phyloP scores from a whole-genome alignment of 306 rosid genomes.

The Cotoneaster glaucophyllus region DNA sequence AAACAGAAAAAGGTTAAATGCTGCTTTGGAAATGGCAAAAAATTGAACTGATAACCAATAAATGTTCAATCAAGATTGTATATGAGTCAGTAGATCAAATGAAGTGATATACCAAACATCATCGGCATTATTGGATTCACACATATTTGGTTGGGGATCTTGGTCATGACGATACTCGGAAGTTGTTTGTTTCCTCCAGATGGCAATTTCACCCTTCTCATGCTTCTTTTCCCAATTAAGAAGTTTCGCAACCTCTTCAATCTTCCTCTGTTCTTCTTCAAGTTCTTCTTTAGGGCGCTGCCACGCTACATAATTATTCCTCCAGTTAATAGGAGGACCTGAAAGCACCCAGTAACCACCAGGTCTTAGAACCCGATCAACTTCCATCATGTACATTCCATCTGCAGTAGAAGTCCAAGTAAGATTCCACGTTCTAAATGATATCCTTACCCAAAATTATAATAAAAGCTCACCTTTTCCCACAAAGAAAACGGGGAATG shows the following conservation, averaged over 20 bases:
- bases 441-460: background rate
- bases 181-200: constrained; percentile 56
- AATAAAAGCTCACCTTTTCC: background rate
- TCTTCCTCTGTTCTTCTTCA: constrained; percentile 66
- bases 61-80: background rate
- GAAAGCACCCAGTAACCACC: constrained; percentile 88
- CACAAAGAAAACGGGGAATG: background rate
- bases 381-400: constrained; percentile 83
- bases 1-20: background rate
- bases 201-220: constrained; percentile 76
- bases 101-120: constrained; percentile 53
- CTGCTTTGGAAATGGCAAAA: background rate
- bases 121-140: constrained; percentile 31
- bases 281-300: constrained; percentile 61
- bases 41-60: background rate
- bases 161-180: constrained; percentile 33
- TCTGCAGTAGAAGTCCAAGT: constrained; percentile 32
- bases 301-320: constrained; percentile 50
- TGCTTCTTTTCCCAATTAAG: constrained; percentile 86
- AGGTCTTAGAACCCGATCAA: constrained; percentile 82
- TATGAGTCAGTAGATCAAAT: background rate
- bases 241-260: constrained; percentile 59
- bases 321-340: constrained; percentile 84
- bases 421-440: background rate
- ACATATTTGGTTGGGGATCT: constrained; percentile 35